These are phyloP conservation scores for Pythium scleroteichum DNA, from an alignment of 352 stramenopile species.

Conservation along the genomic window DNA sequence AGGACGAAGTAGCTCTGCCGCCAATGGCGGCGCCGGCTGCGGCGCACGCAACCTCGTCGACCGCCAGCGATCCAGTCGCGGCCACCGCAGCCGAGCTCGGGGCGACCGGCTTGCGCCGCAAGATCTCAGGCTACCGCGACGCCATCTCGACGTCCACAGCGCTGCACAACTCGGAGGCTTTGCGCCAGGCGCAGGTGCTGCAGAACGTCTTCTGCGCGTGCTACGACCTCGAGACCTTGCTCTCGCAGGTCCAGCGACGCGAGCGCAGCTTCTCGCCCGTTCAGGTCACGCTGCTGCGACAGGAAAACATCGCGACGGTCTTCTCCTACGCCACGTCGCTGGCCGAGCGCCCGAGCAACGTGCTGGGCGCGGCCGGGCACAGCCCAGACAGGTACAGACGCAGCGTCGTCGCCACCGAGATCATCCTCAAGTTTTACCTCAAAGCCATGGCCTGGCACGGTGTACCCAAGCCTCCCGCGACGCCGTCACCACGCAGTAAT, in stretches of 20 bases:
- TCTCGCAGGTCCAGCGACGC: slow-evolving; percentile 56
- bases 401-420: slow-evolving; percentile 64
- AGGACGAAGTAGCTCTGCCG: slow-evolving; percentile 37
- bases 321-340: slow-evolving; percentile 58
- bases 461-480: slow-evolving; percentile 33
- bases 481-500: slow-evolving; percentile 22
- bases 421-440: slow-evolving; percentile 74
- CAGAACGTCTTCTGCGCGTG: slow-evolving; percentile 79
- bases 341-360: slow-evolving; percentile 15
- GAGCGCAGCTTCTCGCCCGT: slow-evolving; percentile 65
- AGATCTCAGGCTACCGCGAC: slow-evolving; percentile 47
- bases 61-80: slow-evolving; percentile 1
- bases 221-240: slow-evolving; percentile 73
- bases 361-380: slow-evolving; percentile 3
- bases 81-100: slow-evolving; percentile 7
- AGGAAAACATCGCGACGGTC: slow-evolving; percentile 58
- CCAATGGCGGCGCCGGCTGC: not conserved
- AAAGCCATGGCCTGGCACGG: slow-evolving; percentile 76
- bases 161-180: slow-evolving; percentile 68
- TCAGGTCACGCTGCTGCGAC: slow-evolving; percentile 63
- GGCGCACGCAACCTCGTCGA: not conserved
- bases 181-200: slow-evolving; percentile 57
- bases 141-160: slow-evolving; percentile 64
- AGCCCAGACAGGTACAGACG: slow-evolving; percentile 59
- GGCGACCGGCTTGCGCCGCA: slow-evolving; percentile 33